A percentile compares a stretch with the other conserved stretches of the same genome.
phyloP scores from a whole-genome alignment of 192 early-diverging fungal genomes.

The Podila clonocystis region DNA sequence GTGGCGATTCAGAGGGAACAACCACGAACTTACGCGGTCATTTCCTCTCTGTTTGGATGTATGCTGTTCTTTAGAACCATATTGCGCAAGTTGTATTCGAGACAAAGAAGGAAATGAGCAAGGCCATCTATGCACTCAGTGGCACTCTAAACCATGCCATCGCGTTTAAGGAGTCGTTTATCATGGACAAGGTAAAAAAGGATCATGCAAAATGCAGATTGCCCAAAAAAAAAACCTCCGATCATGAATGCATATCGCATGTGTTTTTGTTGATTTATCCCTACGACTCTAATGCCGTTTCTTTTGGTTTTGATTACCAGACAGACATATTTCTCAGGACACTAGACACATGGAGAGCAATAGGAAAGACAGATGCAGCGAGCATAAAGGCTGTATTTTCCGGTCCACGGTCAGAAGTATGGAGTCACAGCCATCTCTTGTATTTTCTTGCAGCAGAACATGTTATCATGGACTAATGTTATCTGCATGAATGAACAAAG shows the following conservation, averaged over 20 bases:
- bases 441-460: neutral
- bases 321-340: conserved; percentile 31
- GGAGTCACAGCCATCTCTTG: neutral
- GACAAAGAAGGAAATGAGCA: conserved; percentile 38
- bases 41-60: neutral
- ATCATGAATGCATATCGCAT: neutral
- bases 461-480: neutral
- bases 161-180: conserved; percentile 33
- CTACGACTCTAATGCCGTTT: neutral
- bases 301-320: neutral
- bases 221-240: neutral
- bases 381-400: conserved; percentile 14
- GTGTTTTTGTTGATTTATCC: neutral
- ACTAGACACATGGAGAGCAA: conserved; percentile 15
- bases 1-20: too few species aligned
- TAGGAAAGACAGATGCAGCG: conserved; percentile 6
- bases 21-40: neutral
- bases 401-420: conserved; percentile 23
- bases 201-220: neutral
- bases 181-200: conserved; percentile 31
- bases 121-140: conserved; percentile 37
- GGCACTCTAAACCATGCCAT: conserved; percentile 38
- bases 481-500: neutral
- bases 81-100: conserved; percentile 22
- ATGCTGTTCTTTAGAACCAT: neutral